These are phyloP conservation scores for Talaromyces sp. DNA, from an alignment of 2,329 filamentous ascomycete genomes.

Conservation along the genomic window DNA sequence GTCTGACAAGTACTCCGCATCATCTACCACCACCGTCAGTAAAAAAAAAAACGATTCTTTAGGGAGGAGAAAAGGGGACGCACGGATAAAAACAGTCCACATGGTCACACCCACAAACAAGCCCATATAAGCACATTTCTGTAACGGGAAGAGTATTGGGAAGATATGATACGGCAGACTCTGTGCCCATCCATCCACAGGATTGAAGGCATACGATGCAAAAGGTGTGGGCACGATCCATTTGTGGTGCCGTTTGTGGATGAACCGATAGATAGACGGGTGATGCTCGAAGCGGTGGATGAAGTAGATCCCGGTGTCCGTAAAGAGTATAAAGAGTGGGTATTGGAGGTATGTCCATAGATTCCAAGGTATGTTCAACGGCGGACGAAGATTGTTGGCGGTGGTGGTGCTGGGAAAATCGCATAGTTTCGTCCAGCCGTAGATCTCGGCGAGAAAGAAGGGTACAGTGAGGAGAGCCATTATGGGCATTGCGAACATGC, in stretches of 20 bases:
- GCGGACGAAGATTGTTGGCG: too few relatives aligned
- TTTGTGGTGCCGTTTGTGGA: slow-evolving; percentile 91
- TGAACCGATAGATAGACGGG: slow-evolving; percentile 69
- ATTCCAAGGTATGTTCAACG: slow-evolving; percentile 46
- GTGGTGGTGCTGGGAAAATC: slow-evolving; percentile 64
- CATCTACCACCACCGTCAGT: slow-evolving; percentile 44
- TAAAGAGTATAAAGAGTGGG: slow-evolving; percentile 73
- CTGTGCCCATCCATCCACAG: slow-evolving; percentile 78
- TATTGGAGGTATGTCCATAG: slow-evolving; percentile 74
- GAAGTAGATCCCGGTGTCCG: slow-evolving; percentile 76
- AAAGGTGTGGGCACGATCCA: slow-evolving; percentile 91
- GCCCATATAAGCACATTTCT: slow-evolving; percentile 73
- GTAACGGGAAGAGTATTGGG: slow-evolving; percentile 77
- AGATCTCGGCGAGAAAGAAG: slow-evolving; percentile 71
- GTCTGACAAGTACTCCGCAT: slow-evolving; percentile 80
- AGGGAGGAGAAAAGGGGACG: neutral
- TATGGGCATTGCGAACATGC: slow-evolving; percentile 65
- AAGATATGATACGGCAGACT: slow-evolving; percentile 80
- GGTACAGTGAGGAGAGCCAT: slow-evolving; percentile 73
- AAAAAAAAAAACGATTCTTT: neutral
- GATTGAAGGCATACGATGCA: slow-evolving; percentile 81
- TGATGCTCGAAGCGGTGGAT: slow-evolving; percentile 75
- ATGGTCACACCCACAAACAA: slow-evolving; percentile 83
- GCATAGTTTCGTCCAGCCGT: slow-evolving; percentile 74
- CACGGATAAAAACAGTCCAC: slow-evolving; percentile 77